phyloP scores from a whole-genome alignment of 2,329 filamentous ascomycete species.

The Penicillium olsonii region DNA sequence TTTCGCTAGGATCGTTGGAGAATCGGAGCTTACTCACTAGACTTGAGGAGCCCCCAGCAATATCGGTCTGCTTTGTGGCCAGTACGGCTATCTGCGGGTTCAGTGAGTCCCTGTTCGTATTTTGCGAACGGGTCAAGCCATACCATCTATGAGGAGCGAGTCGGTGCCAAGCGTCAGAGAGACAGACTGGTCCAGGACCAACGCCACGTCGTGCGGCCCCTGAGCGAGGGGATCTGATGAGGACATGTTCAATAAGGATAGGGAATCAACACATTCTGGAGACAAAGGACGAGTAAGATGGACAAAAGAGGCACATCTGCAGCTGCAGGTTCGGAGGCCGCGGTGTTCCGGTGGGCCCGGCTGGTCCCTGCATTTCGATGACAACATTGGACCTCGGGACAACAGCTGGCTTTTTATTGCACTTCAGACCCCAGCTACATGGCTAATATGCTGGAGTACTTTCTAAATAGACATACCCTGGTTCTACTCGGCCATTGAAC shows the following conservation, averaged over 20 bases:
- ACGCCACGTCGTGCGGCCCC: slow-evolving; percentile 45
- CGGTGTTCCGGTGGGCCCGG: slow-evolving; percentile 21
- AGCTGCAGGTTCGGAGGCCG: slow-evolving; percentile 14
- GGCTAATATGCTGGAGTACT: no score
- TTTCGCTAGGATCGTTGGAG: no score
- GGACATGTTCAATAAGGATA: slow-evolving; percentile 22
- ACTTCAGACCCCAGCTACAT: not conserved
- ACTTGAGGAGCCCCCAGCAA: slow-evolving; percentile 58
- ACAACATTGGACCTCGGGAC: not conserved
- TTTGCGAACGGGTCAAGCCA: slow-evolving; percentile 12
- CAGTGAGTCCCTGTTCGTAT: slow-evolving; percentile 1
- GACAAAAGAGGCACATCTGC: slow-evolving; percentile 6
- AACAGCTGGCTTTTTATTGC: no score
- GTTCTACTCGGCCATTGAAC: not conserved
- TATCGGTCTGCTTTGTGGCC: slow-evolving; percentile 50
- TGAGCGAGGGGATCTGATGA: slow-evolving; percentile 28
- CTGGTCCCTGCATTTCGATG: slow-evolving; percentile 15
- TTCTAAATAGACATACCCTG: no score
- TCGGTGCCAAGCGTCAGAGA: slow-evolving; percentile 63
- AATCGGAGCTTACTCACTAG: slow-evolving; percentile 42
- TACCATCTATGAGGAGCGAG: slow-evolving; percentile 61
- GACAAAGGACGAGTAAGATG: slow-evolving; percentile 11
- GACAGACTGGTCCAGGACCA: slow-evolving; percentile 59
- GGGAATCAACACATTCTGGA: slow-evolving; percentile 12
- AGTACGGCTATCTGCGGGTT: slow-evolving; percentile 55